Base-by-base conservation (phyloP, 495 filamentous ascomycete genomes). In the Penicillium cinerascens region DNA sequence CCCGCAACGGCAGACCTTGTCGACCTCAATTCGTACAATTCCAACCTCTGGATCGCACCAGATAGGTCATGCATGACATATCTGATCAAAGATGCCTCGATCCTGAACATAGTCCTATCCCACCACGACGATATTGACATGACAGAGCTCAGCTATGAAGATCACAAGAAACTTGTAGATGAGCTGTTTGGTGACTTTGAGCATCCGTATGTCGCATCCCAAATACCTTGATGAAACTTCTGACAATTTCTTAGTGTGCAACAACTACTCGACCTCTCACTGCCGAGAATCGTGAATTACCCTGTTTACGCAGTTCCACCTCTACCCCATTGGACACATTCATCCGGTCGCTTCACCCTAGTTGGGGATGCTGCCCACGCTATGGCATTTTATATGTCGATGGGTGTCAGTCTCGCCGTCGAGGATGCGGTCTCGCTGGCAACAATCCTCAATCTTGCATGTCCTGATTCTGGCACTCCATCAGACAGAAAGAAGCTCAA, bases 301-400 rank as follows among this genome's bases (percentile, higher is more conserved):
- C 44, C 44, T 6, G 44, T 47, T 25, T 38, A 47, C 13, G 44
- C 44, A 15, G 44, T 47, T 6, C 44, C 44, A 37, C 44, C 44
- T 1, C 44, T 47, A 10, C 33, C 16, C 33, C 16, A 18, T 20
- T 39, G 37, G 37, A 39, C 37, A 39, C 37, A 39, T 20, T 7
- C 37, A 38, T 50, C 39, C 2, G 48, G 48, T 5, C 38, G 26
- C 20, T 50, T 50, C 39, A 43, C 48, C 2, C 39, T 50, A 1
- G 25, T 43, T 17, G 48, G 48, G 8, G 48, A 50, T 11, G 39
- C 48, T 6, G 48, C 48, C 6, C 48, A 50, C 21, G 48, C 48
- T n/a, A 50, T 50, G 39, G 48, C 48, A 4, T 50, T 50, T 11
- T 50, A 50, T 17, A 18, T 50, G 18, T 50, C 48, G 1, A 50